Percentiles rank a stretch among this genome's conserved stretches.
Conservation (phyloP, 108 stramenopile species). For the Thalassiosira profunda region DNA sequence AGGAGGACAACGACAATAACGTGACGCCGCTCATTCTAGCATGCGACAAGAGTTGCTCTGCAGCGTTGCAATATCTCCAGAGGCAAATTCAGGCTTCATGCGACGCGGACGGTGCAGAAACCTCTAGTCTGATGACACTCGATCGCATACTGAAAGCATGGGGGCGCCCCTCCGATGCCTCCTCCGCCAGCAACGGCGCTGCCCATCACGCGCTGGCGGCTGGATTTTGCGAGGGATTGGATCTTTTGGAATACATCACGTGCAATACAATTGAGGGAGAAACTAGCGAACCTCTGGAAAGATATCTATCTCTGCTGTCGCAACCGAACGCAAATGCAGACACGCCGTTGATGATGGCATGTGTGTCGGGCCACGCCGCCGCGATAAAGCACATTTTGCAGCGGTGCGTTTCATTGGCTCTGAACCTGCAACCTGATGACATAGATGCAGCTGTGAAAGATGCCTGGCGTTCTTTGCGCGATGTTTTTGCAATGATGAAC, state of each 20-base stretch:
- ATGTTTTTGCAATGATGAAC: conserved; percentile 22
- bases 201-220: conserved; percentile 65
- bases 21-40: conserved; percentile 70
- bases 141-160: conserved; percentile 22
- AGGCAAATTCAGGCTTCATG: conserved; percentile 12
- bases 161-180: conserved; percentile 39
- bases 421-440: neutral
- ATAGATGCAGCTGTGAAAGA: neutral
- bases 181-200: conserved; percentile 55
- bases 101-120: neutral
- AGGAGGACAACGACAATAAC: conserved; percentile 20
- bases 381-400: conserved; percentile 20
- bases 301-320: conserved; percentile 25
- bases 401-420: conserved; percentile 8
- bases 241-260: conserved; percentile 28
- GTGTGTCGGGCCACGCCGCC: conserved; percentile 21
- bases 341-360: conserved; percentile 76
- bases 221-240: conserved; percentile 50
- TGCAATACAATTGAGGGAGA: neutral
- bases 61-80: conserved; percentile 25
- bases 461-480: conserved; percentile 21
- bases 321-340: conserved; percentile 59
- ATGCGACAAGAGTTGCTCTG: conserved; percentile 57
- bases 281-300: neutral
- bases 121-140: neutral